Base-by-base conservation (phyloP, 2,329 filamentous ascomycete species). In the Thelonectria rubi region DNA sequence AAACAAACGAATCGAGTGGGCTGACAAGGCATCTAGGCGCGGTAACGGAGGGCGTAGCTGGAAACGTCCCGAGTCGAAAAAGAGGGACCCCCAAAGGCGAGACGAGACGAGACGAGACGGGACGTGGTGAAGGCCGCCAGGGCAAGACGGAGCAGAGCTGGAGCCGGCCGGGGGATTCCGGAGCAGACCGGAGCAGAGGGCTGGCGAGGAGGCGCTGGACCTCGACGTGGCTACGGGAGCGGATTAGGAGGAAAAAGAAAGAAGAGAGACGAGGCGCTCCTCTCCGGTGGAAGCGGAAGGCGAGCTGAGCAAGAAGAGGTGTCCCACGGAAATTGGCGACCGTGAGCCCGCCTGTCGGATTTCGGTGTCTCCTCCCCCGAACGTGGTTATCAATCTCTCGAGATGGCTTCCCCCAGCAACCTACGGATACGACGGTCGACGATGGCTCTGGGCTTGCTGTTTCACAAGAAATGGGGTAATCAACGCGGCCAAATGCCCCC, bases 131-230 rank as follows among this genome's bases (percentile, higher is more conserved):
- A 30, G 63, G 52, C 20, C 42, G 34, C 17, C 14, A 26, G 20
- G 45, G 34, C 34, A 15, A 30, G 26, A 47, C 14, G 9, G 45
- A 26, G 43, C 37, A 17, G 42, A 58, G 37, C 43, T 58, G 47
- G 42, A 39, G 18, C 55, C 39, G 59, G 37, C 48, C 59, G 59
- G 59, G 37, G 55, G 48, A 58, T 49, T 56, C 60, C 68, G 68
- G 68, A 70, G 63, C 61, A 62, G 59, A 63, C 68, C 68, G 68
- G 68, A 64, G 52, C 60, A 58, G 57, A 15, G 30, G 30, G 18
- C 3, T 43, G 55, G 26, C 10, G 57, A 54, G 15, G 40, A 56
- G 58, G 26, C 43, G 52, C 54, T 52, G 54, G 26, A 9, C n/a
- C 26, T 30, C 26, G 26, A 30, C 5, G 26, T 30, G 26, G 26